Evolutionary conservation across 768 basidiomycete genomes (phyloP).

Genomic region (Rhodotorula diobovata): DNA sequence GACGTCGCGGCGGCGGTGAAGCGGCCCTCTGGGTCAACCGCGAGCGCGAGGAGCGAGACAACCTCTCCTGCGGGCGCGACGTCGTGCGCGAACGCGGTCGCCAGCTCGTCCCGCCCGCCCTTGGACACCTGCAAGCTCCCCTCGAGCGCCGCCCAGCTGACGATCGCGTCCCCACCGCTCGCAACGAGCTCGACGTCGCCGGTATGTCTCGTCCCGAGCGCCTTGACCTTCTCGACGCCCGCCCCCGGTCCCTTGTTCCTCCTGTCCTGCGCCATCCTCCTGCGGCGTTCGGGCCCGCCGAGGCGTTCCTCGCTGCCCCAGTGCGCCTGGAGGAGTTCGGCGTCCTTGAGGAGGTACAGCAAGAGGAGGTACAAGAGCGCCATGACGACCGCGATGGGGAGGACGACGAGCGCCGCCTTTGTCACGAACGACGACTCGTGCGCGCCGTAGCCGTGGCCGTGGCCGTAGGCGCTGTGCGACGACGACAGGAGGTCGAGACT

Average conservation of each 20-base stretch:
- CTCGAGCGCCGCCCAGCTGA: constrained; percentile 65
- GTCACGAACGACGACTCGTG: constrained; percentile 48
- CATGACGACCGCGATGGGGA: constrained; percentile 78
- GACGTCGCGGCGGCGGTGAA: constrained; percentile 69
- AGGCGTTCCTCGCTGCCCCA: constrained; percentile 49
- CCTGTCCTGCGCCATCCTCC: constrained; percentile 47
- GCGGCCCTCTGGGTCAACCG: constrained; percentile 60
- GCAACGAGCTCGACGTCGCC: constrained; percentile 80
- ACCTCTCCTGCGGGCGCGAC: constrained; percentile 54
- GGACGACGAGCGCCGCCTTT: constrained; percentile 60
- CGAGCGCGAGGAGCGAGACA: constrained; percentile 55
- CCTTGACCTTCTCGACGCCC: constrained; percentile 49
- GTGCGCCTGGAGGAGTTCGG: constrained; percentile 83
- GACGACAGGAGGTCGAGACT: constrained; percentile 9
- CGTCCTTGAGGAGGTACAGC: constrained; percentile 80
- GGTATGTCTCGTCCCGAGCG: constrained; percentile 66
- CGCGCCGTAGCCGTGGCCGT: background rate
- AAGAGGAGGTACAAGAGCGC: constrained; percentile 68
- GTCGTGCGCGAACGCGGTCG: constrained; percentile 56
- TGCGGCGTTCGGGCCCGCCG: constrained; percentile 40
- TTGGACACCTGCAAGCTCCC: constrained; percentile 59
- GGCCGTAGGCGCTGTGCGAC: too few relatives aligned
- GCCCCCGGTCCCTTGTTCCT: constrained; percentile 7
- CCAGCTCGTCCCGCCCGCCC: constrained; percentile 59
- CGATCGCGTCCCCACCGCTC: constrained; percentile 61